Percentiles rank a stretch among this genome's conserved stretches.
These are phyloP conservation scores for Chiua virens DNA, from an alignment of 768 basidiomycete genomes.

Conservation along the genomic window DNA sequence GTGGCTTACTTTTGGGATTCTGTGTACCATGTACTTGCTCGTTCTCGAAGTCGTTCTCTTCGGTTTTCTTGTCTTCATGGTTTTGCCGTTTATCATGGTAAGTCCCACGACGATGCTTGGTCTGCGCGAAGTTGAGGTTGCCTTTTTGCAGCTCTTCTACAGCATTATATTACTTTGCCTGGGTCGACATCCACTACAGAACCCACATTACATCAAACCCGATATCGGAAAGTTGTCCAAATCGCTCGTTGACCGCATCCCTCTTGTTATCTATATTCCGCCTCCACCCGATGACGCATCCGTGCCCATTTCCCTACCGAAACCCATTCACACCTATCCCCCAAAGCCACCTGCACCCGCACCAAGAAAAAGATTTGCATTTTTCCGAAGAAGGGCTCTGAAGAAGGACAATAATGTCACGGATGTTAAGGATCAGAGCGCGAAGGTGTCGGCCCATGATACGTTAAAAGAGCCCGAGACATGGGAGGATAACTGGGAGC, in stretches of 20 bases:
- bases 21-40: conserved; percentile 79
- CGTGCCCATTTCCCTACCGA: conserved; percentile 42
- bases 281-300: conserved; percentile 58
- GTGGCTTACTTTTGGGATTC: conserved; percentile 83
- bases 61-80: conserved; percentile 72
- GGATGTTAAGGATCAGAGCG: conserved; percentile 16
- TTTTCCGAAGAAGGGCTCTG: conserved; percentile 39
- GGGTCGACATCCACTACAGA: conserved; percentile 78
- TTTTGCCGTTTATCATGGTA: conserved; percentile 79
- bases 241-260: conserved; percentile 73
- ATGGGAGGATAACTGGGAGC: conserved; percentile 82
- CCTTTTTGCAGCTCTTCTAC: conserved; percentile 59
- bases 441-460: conserved; percentile 8
- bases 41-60: conserved; percentile 71
- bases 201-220: conserved; percentile 70
- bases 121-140: conserved; percentile 3
- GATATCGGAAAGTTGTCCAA: conserved; percentile 76
- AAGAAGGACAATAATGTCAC: conserved; percentile 24
- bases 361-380: conserved; percentile 51
- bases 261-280: conserved; percentile 83
- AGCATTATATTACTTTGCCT: conserved; percentile 77
- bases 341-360: conserved; percentile 42
- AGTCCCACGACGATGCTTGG: conserved; percentile 27
- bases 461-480: conserved; percentile 38
- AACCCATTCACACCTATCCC: conserved; percentile 59